These are phyloP conservation scores for Thalassiosira exigua DNA, from an alignment of 352 stramenopile species.

Conservation along the genomic window DNA sequence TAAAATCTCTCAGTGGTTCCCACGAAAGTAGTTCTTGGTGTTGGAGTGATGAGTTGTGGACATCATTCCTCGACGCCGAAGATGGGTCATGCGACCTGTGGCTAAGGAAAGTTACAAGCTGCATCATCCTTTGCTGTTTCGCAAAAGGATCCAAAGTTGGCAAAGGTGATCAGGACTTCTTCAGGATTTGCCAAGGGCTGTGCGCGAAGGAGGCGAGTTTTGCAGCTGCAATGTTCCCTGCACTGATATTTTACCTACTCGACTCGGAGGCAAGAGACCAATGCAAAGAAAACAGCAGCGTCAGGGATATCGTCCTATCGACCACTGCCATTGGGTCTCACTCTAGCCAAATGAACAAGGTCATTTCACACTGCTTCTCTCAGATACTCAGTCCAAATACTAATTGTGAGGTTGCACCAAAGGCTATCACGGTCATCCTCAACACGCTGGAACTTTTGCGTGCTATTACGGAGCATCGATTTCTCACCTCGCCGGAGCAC, in stretches of 20 bases:
- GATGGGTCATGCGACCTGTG: conserved; percentile 62
- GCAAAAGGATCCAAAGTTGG: conserved; percentile 40
- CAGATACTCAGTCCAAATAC: conserved; percentile 40
- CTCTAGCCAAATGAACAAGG: conserved; percentile 52
- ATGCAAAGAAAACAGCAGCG: conserved; percentile 19
- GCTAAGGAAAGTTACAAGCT: conserved; percentile 68
- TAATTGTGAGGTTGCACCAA: conserved; percentile 13
- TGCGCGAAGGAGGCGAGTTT: conserved; percentile 68
- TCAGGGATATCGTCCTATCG: conserved; percentile 44
- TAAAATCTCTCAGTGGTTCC: conserved; percentile 36
- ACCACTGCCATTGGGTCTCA: conserved; percentile 60
- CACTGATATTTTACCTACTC: conserved; percentile 72
- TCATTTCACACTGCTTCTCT: conserved; percentile 68
- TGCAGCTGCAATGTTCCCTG: conserved; percentile 75
- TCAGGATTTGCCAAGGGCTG: conserved; percentile 59
- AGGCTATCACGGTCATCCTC: conserved; percentile 60
- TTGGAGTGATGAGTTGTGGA: conserved; percentile 75
- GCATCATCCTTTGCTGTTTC: conserved; percentile 80
- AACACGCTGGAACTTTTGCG: conserved; percentile 74
- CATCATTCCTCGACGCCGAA: conserved; percentile 7
- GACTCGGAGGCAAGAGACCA: conserved; percentile 36
- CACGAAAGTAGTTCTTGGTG: conserved; percentile 66
- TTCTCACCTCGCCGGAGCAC: conserved; percentile 58
- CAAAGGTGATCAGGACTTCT: conserved; percentile 61
- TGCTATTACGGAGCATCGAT: conserved; percentile 66